Evolutionary conservation across 257 asterid species (phyloP), one percentile per base, ranked within the genome.

Genomic region (Pogostemon cablin): DNA sequence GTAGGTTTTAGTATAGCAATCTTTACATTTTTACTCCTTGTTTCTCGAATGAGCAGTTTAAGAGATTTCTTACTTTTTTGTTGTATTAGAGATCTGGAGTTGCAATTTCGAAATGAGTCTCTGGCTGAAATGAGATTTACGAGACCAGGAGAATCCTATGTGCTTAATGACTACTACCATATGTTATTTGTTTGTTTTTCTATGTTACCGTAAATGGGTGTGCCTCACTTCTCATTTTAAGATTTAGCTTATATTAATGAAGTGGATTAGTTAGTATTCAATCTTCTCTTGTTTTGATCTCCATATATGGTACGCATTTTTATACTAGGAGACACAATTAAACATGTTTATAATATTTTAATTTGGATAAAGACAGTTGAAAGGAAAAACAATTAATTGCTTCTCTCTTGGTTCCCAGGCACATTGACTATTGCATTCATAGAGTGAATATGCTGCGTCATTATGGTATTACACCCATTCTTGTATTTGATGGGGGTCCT

Each of bases 401-500:
- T 66, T 65, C 47, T 17, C 3, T 66, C 60, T 71, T 53, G 48
- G 64, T 34, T 79, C 79, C 32, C 80, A 93, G 99, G 96, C 97
- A 93, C 72, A 93, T 93, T 20, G 84, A 82, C 69, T 93, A 93
- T 80, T 93, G 99, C 76, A 91, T 93, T 97, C 95, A 86, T 80
- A 85, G 97, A 77, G 99, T 93, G 74, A 89, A 91, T 77, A 77
- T 93, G 87, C 75, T 93, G 70, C 88, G 95, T 9, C 97, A 93
- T 84, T 79, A 80, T 68, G 96, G 96, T 55, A 83, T 90, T 55
- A 93, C 82, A 80, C 96, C 99, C 72, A 67, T 93, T 68, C 95
- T 91, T 68, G 97, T 93, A 68, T 91, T 93, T 77, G 99, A 93
- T 81, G 99, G 99, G 71, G 99, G 99, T 49, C 86, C 75, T 79